Evolutionary conservation across 768 basidiomycete species (phyloP).

Genomic region (Leccinum truebloodii): DNA sequence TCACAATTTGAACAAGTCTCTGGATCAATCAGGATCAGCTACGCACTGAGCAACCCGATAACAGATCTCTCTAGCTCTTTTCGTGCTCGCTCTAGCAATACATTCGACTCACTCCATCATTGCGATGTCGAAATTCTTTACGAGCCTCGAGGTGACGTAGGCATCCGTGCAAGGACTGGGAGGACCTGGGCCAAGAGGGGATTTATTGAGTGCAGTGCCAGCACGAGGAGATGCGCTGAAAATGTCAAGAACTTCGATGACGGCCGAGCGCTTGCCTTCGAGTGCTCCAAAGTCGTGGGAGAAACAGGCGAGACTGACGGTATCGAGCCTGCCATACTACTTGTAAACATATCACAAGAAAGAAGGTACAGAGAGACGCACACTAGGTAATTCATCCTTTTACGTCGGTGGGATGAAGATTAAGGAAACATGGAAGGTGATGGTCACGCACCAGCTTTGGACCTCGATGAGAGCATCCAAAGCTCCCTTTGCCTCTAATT

Average conservation of each 20-base stretch:
- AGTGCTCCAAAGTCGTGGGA: constrained; percentile 57
- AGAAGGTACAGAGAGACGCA: neutral
- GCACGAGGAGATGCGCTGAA: constrained; percentile 24
- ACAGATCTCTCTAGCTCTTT: constrained; percentile 34
- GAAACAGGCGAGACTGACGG: constrained; percentile 59
- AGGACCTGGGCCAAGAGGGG: constrained; percentile 39
- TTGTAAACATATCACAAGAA: neutral
- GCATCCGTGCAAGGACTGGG: constrained; percentile 38
- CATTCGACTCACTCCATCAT: constrained; percentile 39
- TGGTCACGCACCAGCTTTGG: constrained; percentile 30
- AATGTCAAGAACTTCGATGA: constrained; percentile 43
- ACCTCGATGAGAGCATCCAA: constrained; percentile 39
- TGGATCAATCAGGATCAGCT: neutral
- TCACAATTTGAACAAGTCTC: neutral
- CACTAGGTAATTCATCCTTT: neutral
- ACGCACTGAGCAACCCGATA: constrained; percentile 27
- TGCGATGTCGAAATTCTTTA: constrained; percentile 34
- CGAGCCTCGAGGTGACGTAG: constrained; percentile 34
- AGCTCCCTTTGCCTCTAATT: constrained; percentile 27
- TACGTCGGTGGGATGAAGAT: neutral
- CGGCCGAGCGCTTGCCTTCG: constrained; percentile 44
- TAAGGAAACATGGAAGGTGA: neutral
- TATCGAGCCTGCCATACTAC: constrained; percentile 41
- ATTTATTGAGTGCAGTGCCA: constrained; percentile 25
- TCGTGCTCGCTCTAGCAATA: constrained; percentile 37